Evolutionary conservation across 1,139 yeast genomes (phyloP), one percentile per base, ranked within the genome.

Genomic region (Hansenula lynferdii): DNA sequence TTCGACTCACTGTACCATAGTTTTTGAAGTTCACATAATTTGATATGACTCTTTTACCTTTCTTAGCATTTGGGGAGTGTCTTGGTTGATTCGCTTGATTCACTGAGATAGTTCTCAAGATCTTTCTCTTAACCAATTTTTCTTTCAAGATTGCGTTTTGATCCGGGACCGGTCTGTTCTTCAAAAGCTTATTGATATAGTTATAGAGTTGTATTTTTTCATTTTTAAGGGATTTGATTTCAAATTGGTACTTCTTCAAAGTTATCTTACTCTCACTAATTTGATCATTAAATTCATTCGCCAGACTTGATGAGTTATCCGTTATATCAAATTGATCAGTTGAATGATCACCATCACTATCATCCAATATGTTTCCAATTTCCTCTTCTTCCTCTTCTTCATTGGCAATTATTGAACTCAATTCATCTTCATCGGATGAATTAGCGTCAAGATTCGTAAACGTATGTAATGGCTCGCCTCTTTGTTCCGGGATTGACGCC

Each of bases 341-440:
- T 10, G 29, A 34, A 9, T 21, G 27, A 6, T 28, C 34, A 10
- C 15, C 14, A 14, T n/a, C n/a, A n/a, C n/a, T n/a, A n/a, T 35
- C 40, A n/a, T 34, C 36, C 3, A 19, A 14, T 5, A 40, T 40
- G 11, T 39, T 43, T n/a, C n/a, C n/a, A n/a, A n/a, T n/a, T 12
- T 35, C 37, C 6, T 63, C 62, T 44, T 69, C 75, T n/a, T 41
- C 42, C 10, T 41, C 43, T 19, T 30, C 34, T 4, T 21, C 38
- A 19, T 20, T 14, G n/a, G n/a, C n/a, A 11, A 18, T 17, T 6
- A 16, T 17, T 10, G 24, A 17, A 5, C 29, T 14, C 18, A 36
- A 5, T n/a, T 26, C 35, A 7, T 16, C 27, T 9, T 28, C 35
- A 23, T 39, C 26, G 12, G 29, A 38, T 7, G 37, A 30, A n/a